Evolutionary conservation across 2,329 filamentous ascomycete species (phyloP).

Genomic region (Alternaria burnsii): DNA sequence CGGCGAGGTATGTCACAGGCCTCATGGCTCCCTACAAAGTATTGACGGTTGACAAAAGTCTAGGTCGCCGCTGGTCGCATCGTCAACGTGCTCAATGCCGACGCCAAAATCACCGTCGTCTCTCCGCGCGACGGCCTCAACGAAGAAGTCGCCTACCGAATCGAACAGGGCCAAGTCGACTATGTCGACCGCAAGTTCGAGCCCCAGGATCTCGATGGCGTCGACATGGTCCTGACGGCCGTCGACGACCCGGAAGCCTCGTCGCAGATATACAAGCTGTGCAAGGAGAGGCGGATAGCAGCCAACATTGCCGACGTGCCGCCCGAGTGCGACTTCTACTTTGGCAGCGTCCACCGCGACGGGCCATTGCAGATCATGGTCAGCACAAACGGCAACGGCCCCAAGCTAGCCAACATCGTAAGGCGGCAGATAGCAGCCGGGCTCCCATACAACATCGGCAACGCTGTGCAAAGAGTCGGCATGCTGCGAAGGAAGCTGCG

Average conservation of each 20-base stretch:
- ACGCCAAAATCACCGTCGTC: slow-evolving; percentile 87
- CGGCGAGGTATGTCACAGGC: slow-evolving; percentile 75
- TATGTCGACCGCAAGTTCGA: slow-evolving; percentile 87
- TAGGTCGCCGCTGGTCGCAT: slow-evolving; percentile 96
- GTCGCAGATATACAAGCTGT: slow-evolving; percentile 89
- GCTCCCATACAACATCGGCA: slow-evolving; percentile 81
- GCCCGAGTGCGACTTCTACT: slow-evolving; percentile 97
- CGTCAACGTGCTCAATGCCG: slow-evolving; percentile 91
- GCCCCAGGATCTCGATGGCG: slow-evolving; percentile 81
- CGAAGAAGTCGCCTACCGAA: slow-evolving; percentile 84
- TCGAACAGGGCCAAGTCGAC: slow-evolving; percentile 76
- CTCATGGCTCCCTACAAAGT: slow-evolving; percentile 12
- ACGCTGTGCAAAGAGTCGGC: slow-evolving; percentile 86
- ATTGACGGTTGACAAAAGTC: slow-evolving; percentile 49
- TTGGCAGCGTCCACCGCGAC: slow-evolving; percentile 93
- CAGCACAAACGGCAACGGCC: slow-evolving; percentile 96
- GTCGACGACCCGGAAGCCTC: slow-evolving; percentile 95
- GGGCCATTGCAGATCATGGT: slow-evolving; percentile 98
- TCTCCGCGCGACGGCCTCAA: slow-evolving; percentile 83
- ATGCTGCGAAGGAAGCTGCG: slow-evolving; percentile 80
- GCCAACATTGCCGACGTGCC: slow-evolving; percentile 98
- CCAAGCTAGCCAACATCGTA: slow-evolving; percentile 86
- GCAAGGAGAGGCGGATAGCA: slow-evolving; percentile 82
- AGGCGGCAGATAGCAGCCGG: slow-evolving; percentile 79
- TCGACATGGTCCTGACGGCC: slow-evolving; percentile 89